These are phyloP conservation scores for Lactarius akahatsu DNA, from an alignment of 768 basidiomycete genomes.

Conservation along the genomic window DNA sequence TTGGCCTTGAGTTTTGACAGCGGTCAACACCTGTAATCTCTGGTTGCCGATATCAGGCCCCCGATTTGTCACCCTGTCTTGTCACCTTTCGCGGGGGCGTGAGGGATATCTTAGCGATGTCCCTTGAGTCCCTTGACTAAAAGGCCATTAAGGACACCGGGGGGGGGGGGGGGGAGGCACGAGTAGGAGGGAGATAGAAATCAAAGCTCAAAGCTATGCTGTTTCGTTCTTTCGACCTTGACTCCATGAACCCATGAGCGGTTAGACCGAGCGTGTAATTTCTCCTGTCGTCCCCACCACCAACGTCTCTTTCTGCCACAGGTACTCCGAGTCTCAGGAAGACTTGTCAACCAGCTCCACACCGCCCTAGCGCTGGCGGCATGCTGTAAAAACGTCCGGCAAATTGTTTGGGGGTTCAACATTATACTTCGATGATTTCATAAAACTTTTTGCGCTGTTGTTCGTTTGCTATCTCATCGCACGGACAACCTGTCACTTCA, in stretches of 20 bases:
- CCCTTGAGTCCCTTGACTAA: background rate
- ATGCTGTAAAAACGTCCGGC: background rate
- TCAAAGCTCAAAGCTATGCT: too few species aligned
- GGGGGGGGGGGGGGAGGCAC: background rate
- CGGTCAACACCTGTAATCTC: background rate
- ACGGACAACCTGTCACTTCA: background rate
- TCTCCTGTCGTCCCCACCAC: background rate
- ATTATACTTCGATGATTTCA: background rate
- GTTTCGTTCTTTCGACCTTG: too few species aligned
- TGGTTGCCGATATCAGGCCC: background rate
- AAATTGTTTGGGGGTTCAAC: background rate
- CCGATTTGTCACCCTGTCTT: background rate
- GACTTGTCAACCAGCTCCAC: background rate
- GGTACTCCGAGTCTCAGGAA: background rate
- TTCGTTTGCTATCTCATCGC: background rate
- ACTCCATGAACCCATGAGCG: too few species aligned
- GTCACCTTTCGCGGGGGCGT: background rate
- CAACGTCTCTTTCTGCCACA: background rate
- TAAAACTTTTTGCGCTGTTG: background rate
- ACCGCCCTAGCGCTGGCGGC: background rate
- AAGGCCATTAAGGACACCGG: background rate
- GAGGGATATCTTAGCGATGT: background rate
- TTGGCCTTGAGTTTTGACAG: background rate
- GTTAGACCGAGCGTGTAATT: background rate
- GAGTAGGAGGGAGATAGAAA: background rate